Evolutionary conservation across 768 basidiomycete genomes (phyloP), one percentile per base, ranked within the genome.

Genomic region (Naganishia onofrii): DNA sequence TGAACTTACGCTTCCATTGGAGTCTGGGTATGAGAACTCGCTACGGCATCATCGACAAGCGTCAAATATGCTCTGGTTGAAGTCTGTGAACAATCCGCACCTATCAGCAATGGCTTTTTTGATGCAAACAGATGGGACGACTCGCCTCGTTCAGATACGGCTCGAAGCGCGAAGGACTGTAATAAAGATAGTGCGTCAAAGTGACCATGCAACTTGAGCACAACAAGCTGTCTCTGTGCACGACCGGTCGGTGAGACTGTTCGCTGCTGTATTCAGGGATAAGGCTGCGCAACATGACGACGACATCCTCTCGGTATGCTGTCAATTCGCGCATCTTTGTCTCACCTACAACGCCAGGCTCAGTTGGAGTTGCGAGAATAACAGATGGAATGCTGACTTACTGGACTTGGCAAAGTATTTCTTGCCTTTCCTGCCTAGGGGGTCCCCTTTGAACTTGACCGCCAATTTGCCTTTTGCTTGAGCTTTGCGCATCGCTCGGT

Each of bases 1-100:
- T 4, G 10, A 6, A 58, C 60, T 28, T 44, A 46, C 60, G 38
- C 60, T 63, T 63, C 60, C 60, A 63, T 63, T 5, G 60, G 60
- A 29, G 38, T 63, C 60, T 63, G 60, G 42, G 60, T 63, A 42
- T 63, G 60, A 28, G 60, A 63, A 63, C 60, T 63, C 31, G 60
- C 60, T 8, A 63, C 38, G 21, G 60, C 60, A 44, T 63, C 60
- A 26, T 63, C 60, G 1, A 63, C 60, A 34, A 63, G 32, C 15
- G 42, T 28, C 60, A 63, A 36, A 38, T 58, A 58, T 5, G 57
- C 57, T n/a, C 57, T 32, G 23, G 57, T 58, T 31, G 57, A 58
- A 15, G 57, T 58, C 57, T 58, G 34, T n/a, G 12, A 36, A 23
- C 21, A 19, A 23, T 7, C 1, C 9, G 21, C 1, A 15, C 1